Evolutionary conservation across 345 rosid genomes (phyloP), one percentile per base, ranked within the genome.

Genomic region (Populus alba): DNA sequence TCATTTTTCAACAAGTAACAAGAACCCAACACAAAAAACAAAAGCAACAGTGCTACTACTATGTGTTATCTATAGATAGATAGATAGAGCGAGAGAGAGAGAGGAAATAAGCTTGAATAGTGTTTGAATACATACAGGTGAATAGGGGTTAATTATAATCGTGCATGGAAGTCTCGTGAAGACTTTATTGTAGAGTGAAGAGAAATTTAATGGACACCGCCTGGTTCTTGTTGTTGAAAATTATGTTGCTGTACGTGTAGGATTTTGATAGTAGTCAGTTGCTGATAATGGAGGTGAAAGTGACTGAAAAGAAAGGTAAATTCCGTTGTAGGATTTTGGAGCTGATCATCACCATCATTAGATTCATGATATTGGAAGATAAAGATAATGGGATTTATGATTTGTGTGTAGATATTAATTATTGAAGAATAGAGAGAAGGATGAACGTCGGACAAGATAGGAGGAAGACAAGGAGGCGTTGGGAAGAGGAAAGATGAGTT

Each of bases 101-200:
- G 18, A 71, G 22, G 8, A 11, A 8, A 16, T 37, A 59, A 61
- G 68, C 65, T n/a, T 10, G 22, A 37, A 43, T 16, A 17, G 55
- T 49, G 18, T 49, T 51, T 6, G 41, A 33, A n/a, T 7, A 49
- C 35, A 9, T 18, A 37, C 78, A 35, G 27, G 38, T 67, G 77
- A 53, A 8, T 16, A 20, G 2, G 57, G 51, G 53, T 23, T 23
- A 15, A 3, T 68, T 17, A 68, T 18, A 12, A 20, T 23, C 3
- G 39, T 55, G 77, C 87, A 87, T 81, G 85, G 74, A 76, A 77
- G 82, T 70, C 92, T 74, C 90, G 89, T 87, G 92, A 86, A 80
- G 13, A 16, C 3, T 61, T 69, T 31, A 43, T 80, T 74, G 73
- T 80, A 78, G 81, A 61, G 73, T 41, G 17, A 13, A 0, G 37